Evolutionary conservation across 805 yeast species (phyloP).

Genomic region (Yarrowia keelungensis): DNA sequence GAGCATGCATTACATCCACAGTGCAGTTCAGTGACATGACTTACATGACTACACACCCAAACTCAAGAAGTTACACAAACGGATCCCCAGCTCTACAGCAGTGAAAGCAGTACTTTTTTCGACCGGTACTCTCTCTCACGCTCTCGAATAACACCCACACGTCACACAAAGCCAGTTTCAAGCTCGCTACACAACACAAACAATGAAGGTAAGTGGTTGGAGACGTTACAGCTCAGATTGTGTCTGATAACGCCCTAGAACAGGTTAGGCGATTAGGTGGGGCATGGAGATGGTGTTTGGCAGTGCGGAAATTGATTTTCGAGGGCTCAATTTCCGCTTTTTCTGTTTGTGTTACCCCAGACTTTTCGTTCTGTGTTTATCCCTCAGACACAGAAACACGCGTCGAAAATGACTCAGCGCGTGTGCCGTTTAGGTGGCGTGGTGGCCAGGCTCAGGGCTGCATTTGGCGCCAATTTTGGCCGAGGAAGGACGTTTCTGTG

Average conservation of each 20-base stretch:
- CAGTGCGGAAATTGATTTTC: not conserved
- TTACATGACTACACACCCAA: not conserved
- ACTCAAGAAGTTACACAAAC: not conserved
- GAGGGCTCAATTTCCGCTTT: not conserved
- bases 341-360: too few relatives aligned
- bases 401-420: conserved; percentile 1
- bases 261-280: too few relatives aligned
- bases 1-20: not conserved
- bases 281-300: too few relatives aligned
- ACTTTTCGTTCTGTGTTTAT: not conserved
- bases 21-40: not conserved
- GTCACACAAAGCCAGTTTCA: not conserved
- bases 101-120: not conserved
- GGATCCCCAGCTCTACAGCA: not conserved
- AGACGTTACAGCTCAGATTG: not conserved
- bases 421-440: not conserved
- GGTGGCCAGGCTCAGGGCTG: too few relatives aligned
- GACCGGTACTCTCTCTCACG: not conserved
- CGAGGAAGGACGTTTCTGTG: too few relatives aligned
- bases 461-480: too few relatives aligned
- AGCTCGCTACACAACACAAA: not conserved
- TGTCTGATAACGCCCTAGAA: too few relatives aligned
- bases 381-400: not conserved
- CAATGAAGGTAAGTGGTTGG: conserved; percentile 39
- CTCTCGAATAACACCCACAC: not conserved